Evolutionary conservation across 1,139 yeast genomes (phyloP), one percentile per base, ranked within the genome.

Genomic region (Ogataea hybrid): DNA sequence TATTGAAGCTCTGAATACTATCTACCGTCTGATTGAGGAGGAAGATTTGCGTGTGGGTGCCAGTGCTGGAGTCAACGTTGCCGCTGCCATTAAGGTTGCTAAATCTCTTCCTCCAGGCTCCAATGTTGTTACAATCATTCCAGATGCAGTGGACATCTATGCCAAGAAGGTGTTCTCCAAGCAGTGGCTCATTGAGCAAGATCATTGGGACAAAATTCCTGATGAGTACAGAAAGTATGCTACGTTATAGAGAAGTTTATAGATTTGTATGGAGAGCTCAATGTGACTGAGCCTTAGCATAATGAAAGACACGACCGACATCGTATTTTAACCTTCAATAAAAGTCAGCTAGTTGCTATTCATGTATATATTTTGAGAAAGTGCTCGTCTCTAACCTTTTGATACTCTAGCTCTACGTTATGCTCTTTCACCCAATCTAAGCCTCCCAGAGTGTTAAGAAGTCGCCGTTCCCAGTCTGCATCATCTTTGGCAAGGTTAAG

Each of bases 321-420:
- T 2, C 7, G 20, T 5, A 18, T 18, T 18, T 18, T 6, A 18
- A 6, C 20, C 7, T 18, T 18, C 20, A 6, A 18, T 18, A 18
- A 18, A 18, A 18, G 20, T 18, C 20, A 18, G 20, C 20, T 18
- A 18, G 20, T 18, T 18, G 20, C 20, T 18, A 18, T 23, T 23
- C 25, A 23, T 23, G 12, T 12, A 25, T 25, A 25, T 25, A 32
- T 21, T 8, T 32, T 14, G 14, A 47, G n/a, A 14, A 49, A 43
- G 28, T 46, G 28, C 12, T 31, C 27, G 32, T 49, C 53, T 22
- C 52, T 37, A 9, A 40, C 41, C 18, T 41, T 31, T 34, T 48
- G 53, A 28, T 30, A 49, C 32, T 48, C 48, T 17, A 38, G 25
- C 32, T 49, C 53, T 9, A 44, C 51, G 32, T 42, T 43, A 20